Percentiles rank a stretch among this genome's conserved stretches.
phyloP scores from a whole-genome alignment of 192 early-diverging fungal genomes.

The Geranomyces michiganensis region DNA sequence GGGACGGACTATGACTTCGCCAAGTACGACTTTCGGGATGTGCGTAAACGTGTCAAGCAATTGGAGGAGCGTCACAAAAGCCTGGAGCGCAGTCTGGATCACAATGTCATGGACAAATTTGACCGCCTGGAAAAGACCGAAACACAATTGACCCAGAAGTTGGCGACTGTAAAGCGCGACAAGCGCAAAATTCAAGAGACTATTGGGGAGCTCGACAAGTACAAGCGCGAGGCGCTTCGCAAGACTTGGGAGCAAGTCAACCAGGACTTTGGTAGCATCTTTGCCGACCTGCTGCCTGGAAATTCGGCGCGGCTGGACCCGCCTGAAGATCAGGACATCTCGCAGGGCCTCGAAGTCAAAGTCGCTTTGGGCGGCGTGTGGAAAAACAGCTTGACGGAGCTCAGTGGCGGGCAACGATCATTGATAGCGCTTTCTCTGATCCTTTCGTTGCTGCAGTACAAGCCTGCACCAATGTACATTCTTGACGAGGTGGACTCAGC shows the following conservation, averaged over 20 bases:
- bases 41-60: slow-evolving; percentile 73
- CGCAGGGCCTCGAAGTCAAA: slow-evolving; percentile 88
- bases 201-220: slow-evolving; percentile 81
- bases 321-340: slow-evolving; percentile 78
- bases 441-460: slow-evolving; percentile 93
- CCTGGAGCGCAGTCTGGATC: slow-evolving; percentile 86
- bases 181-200: slow-evolving; percentile 96
- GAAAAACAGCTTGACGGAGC: slow-evolving; percentile 94
- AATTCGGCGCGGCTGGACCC: slow-evolving; percentile 87
- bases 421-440: slow-evolving; percentile 96
- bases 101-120: slow-evolving; percentile 93
- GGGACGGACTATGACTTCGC: slow-evolving; percentile 85
- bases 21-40: slow-evolving; percentile 72
- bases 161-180: slow-evolving; percentile 87
- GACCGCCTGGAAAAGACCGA: slow-evolving; percentile 95
- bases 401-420: slow-evolving; percentile 96
- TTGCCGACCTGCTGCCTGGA: slow-evolving; percentile 90
- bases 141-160: slow-evolving; percentile 76
- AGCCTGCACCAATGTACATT: slow-evolving; percentile 99
- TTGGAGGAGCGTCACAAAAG: slow-evolving; percentile 76
- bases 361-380: slow-evolving; percentile 95
- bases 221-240: slow-evolving; percentile 87
- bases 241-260: slow-evolving; percentile 92
- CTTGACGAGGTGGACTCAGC: slow-evolving; percentile 99
- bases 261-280: slow-evolving; percentile 94